Percentiles rank a stretch among this genome's conserved stretches.
Evolutionary conservation across 805 yeast genomes (phyloP).

Genomic region (Suhomyces tanzawaensis): DNA sequence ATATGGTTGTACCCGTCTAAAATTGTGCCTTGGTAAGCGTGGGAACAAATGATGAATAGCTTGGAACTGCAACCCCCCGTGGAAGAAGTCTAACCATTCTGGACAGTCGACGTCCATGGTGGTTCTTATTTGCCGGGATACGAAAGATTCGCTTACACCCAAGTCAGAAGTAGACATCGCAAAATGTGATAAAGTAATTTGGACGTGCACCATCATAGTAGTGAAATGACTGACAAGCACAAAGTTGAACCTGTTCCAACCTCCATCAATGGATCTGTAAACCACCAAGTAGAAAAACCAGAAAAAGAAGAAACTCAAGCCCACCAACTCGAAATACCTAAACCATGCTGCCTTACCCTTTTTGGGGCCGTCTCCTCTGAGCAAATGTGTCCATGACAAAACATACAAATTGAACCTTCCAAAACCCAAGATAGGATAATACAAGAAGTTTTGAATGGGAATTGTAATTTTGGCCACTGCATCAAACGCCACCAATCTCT

Average conservation of each 20-base stretch:
- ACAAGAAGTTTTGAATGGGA: slow-evolving; percentile 65
- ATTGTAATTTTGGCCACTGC: slow-evolving; percentile 54
- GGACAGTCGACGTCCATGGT: slow-evolving; percentile 97
- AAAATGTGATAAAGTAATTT: slow-evolving; percentile 84
- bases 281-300: slow-evolving; percentile 79
- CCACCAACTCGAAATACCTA: slow-evolving; percentile 72
- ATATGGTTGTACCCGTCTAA: slow-evolving; percentile 67
- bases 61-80: slow-evolving; percentile 91
- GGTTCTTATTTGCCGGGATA: slow-evolving; percentile 78
- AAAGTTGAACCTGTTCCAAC: slow-evolving; percentile 54
- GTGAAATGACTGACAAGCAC: slow-evolving; percentile 72
- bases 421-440: slow-evolving; percentile 76
- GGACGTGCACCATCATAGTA: slow-evolving; percentile 92
- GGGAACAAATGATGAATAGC: slow-evolving; percentile 90
- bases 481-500: slow-evolving; percentile 65
- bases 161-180: slow-evolving; percentile 91
- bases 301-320: slow-evolving; percentile 65
- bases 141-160: slow-evolving; percentile 76
- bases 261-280: slow-evolving; percentile 48
- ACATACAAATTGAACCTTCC: slow-evolving; percentile 85
- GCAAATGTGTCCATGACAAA: slow-evolving; percentile 72
- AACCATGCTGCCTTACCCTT: slow-evolving; percentile 85
- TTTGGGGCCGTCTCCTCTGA: slow-evolving; percentile 76
- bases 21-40: slow-evolving; percentile 82
- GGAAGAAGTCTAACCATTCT: slow-evolving; percentile 84